Evolutionary conservation across 768 basidiomycete genomes (phyloP), one percentile per base, ranked within the genome.

Genomic region (Rhizopogon salebrosus): DNA sequence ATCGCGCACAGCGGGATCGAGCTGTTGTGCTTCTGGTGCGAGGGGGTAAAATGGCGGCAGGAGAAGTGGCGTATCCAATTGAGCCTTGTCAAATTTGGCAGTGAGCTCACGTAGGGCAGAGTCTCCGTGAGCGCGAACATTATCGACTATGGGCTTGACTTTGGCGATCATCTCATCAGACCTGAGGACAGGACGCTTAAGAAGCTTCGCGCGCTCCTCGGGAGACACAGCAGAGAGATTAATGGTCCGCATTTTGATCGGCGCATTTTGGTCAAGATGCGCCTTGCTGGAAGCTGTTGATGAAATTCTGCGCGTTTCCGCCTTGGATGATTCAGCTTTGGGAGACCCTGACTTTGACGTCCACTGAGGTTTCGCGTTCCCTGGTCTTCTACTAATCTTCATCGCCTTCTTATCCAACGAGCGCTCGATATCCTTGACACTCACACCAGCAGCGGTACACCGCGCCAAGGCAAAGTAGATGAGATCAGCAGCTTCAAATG

Each of bases 401-500:
- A 81, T 81, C 16, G 93, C 89, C 70, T 98, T 95, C 59, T 70
- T 72, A 68, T 98, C 90, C 46, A 99, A 71, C 8, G 87, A 89
- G 2, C 70, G 73, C 70, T 95, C 93, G 22, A 99, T 82, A 57
- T 98, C 93, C 22, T 79, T 72, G 59, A 98, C 75, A 38, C 77
- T 76, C 16, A 98, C 92, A 0, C 95, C 95, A 4, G 83, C 77
- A 41, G 87, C 80, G 20, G 91, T 76, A 64, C 95, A 98, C 58
- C 87, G 85, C 20, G 89, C 82, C 60, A 99, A 70, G 1, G 88
- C 82, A 64, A 99, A 99, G 73, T 98, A 99, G 38, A 95, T 62
- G 22, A 99, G 75, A 71, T 99, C 97, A 1, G 95, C 95, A 6
- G 94, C 91, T 70, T 99, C 97, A 56, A 95, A 95, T 1, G 94